A percentile compares a stretch with the other conserved stretches of the same genome.
Evolutionary conservation across 2,329 filamentous ascomycete species (phyloP).

Genomic region (Drechslerella dactyloides): DNA sequence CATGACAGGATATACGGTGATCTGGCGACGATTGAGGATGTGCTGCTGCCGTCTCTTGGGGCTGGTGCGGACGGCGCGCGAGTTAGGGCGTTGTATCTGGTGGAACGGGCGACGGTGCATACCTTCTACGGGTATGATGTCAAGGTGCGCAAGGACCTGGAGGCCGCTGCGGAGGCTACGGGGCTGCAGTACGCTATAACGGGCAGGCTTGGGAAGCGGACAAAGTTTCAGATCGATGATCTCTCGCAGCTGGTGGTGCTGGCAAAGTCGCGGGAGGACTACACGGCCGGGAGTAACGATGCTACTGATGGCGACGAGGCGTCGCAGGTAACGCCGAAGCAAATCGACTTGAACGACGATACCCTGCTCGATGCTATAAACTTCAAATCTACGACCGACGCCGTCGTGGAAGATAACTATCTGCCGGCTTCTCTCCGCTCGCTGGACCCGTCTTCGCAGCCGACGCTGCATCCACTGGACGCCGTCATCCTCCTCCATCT

Average conservation of each 20-base stretch:
- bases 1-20: constrained; percentile 69
- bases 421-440: constrained; percentile 69
- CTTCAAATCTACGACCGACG: constrained; percentile 65
- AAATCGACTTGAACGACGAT: constrained; percentile 84
- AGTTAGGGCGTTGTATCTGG: constrained; percentile 71
- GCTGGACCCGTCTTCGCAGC: constrained; percentile 79
- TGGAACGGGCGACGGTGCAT: constrained; percentile 83
- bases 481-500: constrained; percentile 81
- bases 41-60: constrained; percentile 56
- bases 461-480: constrained; percentile 79
- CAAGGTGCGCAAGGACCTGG: constrained; percentile 74
- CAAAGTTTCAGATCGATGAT: constrained; percentile 77
- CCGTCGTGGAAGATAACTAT: constrained; percentile 59
- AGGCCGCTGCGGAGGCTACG: constrained; percentile 70
- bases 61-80: constrained; percentile 58
- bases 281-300: constrained; percentile 50
- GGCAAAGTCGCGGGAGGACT: constrained; percentile 71
- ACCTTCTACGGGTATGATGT: constrained; percentile 82
- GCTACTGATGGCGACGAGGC: constrained; percentile 30
- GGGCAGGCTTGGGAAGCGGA: constrained; percentile 83
- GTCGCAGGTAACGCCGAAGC: constrained; percentile 64
- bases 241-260: constrained; percentile 89
- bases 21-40: constrained; percentile 61
- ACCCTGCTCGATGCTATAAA: constrained; percentile 86
- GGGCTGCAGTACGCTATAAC: constrained; percentile 81